These are phyloP conservation scores for Dacryopinax primogenitus DNA, from an alignment of 768 basidiomycete genomes.

Conservation along the genomic window DNA sequence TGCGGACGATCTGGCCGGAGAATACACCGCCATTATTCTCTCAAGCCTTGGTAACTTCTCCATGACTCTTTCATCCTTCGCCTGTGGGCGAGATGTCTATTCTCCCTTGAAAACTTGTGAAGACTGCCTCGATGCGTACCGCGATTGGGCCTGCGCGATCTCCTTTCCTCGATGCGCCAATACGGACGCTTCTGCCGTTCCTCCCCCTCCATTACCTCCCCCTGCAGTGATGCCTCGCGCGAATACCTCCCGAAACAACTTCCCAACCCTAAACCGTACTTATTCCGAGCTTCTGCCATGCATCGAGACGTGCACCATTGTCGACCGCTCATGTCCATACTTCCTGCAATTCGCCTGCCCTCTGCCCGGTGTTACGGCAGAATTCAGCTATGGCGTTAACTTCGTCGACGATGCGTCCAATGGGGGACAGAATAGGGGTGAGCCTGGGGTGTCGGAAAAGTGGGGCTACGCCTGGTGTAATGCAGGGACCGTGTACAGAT, in stretches of 20 bases:
- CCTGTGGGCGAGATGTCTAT: conserved; percentile 70
- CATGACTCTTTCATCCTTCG: conserved; percentile 50
- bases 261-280: conserved; percentile 34
- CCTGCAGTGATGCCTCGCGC: conserved; percentile 21
- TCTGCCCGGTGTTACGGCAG: conserved; percentile 44
- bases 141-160: conserved; percentile 62
- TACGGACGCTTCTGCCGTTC: conserved; percentile 11
- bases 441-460: conserved; percentile 46
- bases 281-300: conserved; percentile 66
- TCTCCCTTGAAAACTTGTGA: conserved; percentile 65
- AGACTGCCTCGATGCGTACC: conserved; percentile 61
- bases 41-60: conserved; percentile 62
- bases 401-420: conserved; percentile 44
- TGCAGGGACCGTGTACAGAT: background rate
- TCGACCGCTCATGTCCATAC: conserved; percentile 63
- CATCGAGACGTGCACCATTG: conserved; percentile 59
- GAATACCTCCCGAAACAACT: conserved; percentile 28
- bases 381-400: conserved; percentile 60
- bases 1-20: conserved; percentile 37
- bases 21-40: conserved; percentile 40
- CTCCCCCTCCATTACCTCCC: background rate
- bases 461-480: conserved; percentile 64
- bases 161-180: conserved; percentile 68
- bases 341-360: conserved; percentile 65
- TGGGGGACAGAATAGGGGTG: conserved; percentile 38